These are phyloP conservation scores for Arabidopsis suecica DNA, from an alignment of 345 rosid genomes.

Conservation along the genomic window DNA sequence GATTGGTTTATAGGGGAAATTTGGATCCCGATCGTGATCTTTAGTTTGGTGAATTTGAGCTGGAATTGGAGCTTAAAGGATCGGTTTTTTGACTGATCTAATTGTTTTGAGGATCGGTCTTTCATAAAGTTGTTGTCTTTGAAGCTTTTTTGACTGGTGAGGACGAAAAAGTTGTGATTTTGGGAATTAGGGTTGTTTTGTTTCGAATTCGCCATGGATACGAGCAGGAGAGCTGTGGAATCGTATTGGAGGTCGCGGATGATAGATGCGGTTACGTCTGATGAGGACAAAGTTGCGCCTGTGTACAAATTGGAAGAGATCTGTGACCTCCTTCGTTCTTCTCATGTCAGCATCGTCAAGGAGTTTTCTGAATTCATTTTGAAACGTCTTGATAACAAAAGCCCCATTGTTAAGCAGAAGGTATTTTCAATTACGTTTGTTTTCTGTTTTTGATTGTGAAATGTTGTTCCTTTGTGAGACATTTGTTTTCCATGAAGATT, in stretches of 20 bases:
- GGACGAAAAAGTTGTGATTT: conserved; percentile 12
- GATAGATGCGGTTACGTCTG: conserved; percentile 88
- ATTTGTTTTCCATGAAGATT: conserved; percentile 3
- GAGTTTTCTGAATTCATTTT: conserved; percentile 83
- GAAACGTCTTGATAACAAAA: conserved; percentile 90
- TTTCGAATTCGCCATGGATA: conserved; percentile 63
- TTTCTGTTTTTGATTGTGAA: conserved; percentile 18
- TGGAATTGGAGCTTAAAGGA: conserved; percentile 31
- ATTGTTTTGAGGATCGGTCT: conserved; percentile 8
- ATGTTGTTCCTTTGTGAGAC: conserved; percentile 29
- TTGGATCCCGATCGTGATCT: conserved; percentile 34
- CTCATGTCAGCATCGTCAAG: conserved; percentile 83
- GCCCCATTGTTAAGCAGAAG: conserved; percentile 96
- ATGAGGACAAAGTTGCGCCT: conserved; percentile 93
- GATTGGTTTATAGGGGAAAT: conserved; percentile 17
- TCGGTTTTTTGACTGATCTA: conserved; percentile 33
- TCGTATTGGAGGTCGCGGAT: conserved; percentile 97
- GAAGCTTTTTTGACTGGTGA: conserved; percentile 24
- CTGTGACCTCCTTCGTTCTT: conserved; percentile 85
- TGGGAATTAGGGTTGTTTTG: conserved; percentile 8
- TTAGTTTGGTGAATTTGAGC: conserved; percentile 17
- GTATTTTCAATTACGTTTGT: conserved; percentile 42
- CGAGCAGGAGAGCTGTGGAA: conserved; percentile 99
- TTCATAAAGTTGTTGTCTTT: neutral
- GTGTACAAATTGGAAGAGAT: conserved; percentile 96